Base-by-base conservation (phyloP, 495 filamentous ascomycete species). In the Thermochaetoides thermophila region DNA sequence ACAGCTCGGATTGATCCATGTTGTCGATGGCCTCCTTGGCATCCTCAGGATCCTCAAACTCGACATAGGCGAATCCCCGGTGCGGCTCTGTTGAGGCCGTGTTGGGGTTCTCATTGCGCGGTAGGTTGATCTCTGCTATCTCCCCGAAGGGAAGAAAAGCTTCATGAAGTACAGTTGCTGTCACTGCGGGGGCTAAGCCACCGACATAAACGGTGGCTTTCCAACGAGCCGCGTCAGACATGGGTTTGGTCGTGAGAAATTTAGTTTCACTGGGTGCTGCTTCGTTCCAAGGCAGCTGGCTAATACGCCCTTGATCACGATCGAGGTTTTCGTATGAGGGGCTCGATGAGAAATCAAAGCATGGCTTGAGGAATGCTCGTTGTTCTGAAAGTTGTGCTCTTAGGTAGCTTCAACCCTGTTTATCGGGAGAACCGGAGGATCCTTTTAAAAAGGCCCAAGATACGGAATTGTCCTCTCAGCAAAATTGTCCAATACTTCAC, bases 1-100 rank as follows among this genome's bases (percentile, higher is more conserved):
- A 95, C n/a, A 99, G 66, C 62, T 94, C 85, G 39, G 84, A 77
- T 49, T 91, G 84, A 47, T 99, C 83, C 91, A 96, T 95, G 56
- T 99, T 99, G 66, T 96, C 84, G 50, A 99, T 93, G 23, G 89
- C 89, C 56, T 95, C 89, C 39, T 76, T 78, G 29, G 85, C 86
- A 59, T 99, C 89, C 34, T 74, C 74, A 14, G 74, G 66, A 21
- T 81, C 62, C 46, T 94, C 84, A 53, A 82, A 99, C 49, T 99
- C 89, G 23, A 99, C 82, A 48, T 96, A 96, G 40, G 85, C 91
- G 56, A 95, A 99, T 1, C 89, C 89, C 31, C 86, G 65, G 54
- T 99, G 89, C 8, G 71, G 63, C 9, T 91, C 84, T 20, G 23
- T 11, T 7, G 34, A 25, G 12, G 63, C 74, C 11, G 63, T 46